These are phyloP conservation scores for Dovyalis caffra DNA, from an alignment of 345 rosid genomes.

Conservation along the genomic window DNA sequence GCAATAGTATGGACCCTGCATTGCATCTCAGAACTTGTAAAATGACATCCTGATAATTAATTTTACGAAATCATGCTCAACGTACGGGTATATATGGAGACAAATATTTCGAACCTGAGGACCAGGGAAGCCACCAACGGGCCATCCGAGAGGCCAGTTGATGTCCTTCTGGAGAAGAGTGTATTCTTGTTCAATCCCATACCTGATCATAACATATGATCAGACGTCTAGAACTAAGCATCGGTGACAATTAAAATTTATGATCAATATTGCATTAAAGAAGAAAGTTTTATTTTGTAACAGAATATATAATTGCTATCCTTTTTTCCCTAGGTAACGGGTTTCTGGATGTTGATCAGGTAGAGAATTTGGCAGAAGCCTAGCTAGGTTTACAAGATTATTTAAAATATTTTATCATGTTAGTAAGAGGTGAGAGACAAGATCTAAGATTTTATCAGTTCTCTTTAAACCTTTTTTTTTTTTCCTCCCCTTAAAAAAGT, in stretches of 20 bases:
- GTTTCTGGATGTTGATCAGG: neutral
- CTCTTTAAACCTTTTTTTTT: no score
- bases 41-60: neutral
- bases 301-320: no score
- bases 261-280: no score
- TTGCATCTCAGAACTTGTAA: neutral
- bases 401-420: no score
- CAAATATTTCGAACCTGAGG: conserved; percentile 51
- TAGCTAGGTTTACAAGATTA: no score
- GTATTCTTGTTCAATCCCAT: conserved; percentile 80
- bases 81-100: neutral
- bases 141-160: conserved; percentile 79
- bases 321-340: no score
- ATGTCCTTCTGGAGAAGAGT: conserved; percentile 63
- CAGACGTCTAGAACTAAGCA: neutral
- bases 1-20: conserved; percentile 84
- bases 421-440: no score
- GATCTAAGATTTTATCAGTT: no score
- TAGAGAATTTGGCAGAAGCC: neutral
- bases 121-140: conserved; percentile 71
- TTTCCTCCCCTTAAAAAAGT: no score
- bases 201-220: conserved; percentile 40
- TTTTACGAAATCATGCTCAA: neutral
- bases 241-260: neutral
- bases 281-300: no score